Evolutionary conservation across 495 filamentous ascomycete species (phyloP).

Genomic region (Penicillium cinerascens): DNA sequence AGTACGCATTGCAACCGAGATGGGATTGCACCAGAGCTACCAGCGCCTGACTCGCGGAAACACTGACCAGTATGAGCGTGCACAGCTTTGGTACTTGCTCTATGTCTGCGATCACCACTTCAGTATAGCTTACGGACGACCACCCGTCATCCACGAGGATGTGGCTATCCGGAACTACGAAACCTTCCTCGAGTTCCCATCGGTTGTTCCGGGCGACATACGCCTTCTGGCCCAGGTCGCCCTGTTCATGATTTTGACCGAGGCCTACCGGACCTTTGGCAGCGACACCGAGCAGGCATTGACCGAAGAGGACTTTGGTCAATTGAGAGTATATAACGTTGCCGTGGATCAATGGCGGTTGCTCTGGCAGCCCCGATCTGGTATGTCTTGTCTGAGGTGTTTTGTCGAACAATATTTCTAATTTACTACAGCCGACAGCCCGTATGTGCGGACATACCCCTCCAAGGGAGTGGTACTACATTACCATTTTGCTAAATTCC

Average conservation of each 20-base stretch:
- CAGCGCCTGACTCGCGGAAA: constrained; percentile 44
- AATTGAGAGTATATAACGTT: constrained; percentile 50
- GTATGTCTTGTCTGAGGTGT: constrained; percentile 26
- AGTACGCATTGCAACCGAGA: constrained; percentile 52
- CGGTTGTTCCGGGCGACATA: constrained; percentile 49
- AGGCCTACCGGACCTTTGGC: constrained; percentile 55
- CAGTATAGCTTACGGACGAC: constrained; percentile 52
- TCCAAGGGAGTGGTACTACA: constrained; percentile 58
- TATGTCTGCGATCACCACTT: constrained; percentile 58
- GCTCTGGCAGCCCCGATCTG: constrained; percentile 52
- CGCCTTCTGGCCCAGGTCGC: constrained; percentile 55
- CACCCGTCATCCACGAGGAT: constrained; percentile 54
- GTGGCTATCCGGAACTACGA: constrained; percentile 50
- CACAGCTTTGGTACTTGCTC: constrained; percentile 49
- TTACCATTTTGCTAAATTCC: constrained; percentile 59
- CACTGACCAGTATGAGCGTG: constrained; percentile 48
- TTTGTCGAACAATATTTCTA: neutral
- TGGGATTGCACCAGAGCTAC: constrained; percentile 50
- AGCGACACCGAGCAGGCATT: constrained; percentile 52
- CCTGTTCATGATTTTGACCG: constrained; percentile 54
- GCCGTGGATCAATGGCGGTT: constrained; percentile 56
- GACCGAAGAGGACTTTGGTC: constrained; percentile 51
- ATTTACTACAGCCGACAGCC: constrained; percentile 39
- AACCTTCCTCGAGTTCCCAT: constrained; percentile 44
- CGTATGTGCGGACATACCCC: constrained; percentile 54